A percentile compares a stretch with the other conserved stretches of the same genome.
These are phyloP conservation scores for Coniochaeta sp. DNA, from an alignment of 2,329 filamentous ascomycete genomes.

Conservation along the genomic window DNA sequence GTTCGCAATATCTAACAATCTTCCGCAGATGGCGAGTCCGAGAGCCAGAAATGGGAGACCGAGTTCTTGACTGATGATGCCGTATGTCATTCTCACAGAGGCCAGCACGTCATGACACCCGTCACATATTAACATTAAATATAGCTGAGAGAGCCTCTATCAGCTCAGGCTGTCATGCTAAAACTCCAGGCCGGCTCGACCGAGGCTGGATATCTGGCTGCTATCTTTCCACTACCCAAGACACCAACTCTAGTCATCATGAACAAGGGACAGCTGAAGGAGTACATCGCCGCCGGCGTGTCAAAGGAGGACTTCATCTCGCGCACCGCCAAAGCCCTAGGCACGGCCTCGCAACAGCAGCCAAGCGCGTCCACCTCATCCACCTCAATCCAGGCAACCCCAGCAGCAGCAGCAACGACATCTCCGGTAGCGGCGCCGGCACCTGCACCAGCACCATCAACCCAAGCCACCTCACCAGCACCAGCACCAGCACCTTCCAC, in stretches of 20 bases:
- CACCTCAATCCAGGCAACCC: slow-evolving; percentile 2
- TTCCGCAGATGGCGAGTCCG: slow-evolving; percentile 57
- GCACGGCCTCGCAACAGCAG: neutral
- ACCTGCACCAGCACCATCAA: slow-evolving; percentile 1
- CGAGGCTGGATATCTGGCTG: slow-evolving; percentile 74
- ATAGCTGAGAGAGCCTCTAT: slow-evolving; percentile 49
- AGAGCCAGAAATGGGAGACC: slow-evolving; percentile 66
- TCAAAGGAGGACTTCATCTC: slow-evolving; percentile 60
- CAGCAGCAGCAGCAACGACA: neutral
- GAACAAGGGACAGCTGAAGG: slow-evolving; percentile 69
- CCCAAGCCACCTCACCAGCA: neutral
- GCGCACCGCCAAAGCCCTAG: slow-evolving; percentile 24
- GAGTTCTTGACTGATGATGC: slow-evolving; percentile 54
- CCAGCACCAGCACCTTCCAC: neutral
- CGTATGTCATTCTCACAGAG: slow-evolving; percentile 28
- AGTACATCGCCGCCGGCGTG: slow-evolving; percentile 63
- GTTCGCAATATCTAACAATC: neutral
- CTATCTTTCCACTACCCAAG: slow-evolving; percentile 73
- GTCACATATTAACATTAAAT: slow-evolving; percentile 5
- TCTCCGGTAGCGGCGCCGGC: slow-evolving; percentile 9
- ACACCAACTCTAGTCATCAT: slow-evolving; percentile 77
- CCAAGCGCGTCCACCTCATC: neutral
- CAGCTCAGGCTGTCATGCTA: slow-evolving; percentile 59
- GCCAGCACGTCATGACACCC: neutral
- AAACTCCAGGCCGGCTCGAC: slow-evolving; percentile 64